Base-by-base conservation (phyloP, 140 eudicot genomes). In the Bidens hawaiensis region DNA sequence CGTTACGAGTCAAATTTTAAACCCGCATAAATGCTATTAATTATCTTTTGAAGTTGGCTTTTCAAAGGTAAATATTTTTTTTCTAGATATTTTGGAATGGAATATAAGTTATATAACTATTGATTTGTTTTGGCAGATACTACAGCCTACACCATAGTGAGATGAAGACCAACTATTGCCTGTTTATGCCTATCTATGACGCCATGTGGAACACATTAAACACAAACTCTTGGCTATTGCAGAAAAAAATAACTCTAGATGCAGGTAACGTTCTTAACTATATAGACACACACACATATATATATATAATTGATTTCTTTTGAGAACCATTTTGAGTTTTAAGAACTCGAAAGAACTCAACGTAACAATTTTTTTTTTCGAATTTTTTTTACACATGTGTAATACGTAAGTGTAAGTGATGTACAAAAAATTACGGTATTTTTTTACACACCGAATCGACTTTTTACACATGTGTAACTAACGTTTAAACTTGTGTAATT, bases 121-220 rank as follows among this genome's bases (percentile, higher is more conserved):
- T 17, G 8, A 34, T 60, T 18, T 15, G 15, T 25, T 52, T 72
- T 18, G 56, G 23, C 90, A 90, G 97, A 40, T 90, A 90, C 68
- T 87, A 86, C 67, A 84, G 88, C 79, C 52, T 86, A 11, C 97
- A 90, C 69, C 95, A 90, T 23, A 54, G 65, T 19, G 94, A 86
- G 17, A 90, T 72, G 85, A 75, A 51, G 27, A 75, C 79, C 62
- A 90, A 90, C 53, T 90, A 67, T 68, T 90, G 94, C 79, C 88
- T 90, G 22, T 90, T 90, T 75, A 86, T 90, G 97, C 97, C 97
- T 15, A 86, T 90, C 30, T 86, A 53, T 60, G 97, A 90, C 78
- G 79, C 75, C 23, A 22, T 90, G 10, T 87, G 97, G 62, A 86
- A 82, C 50, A 90, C 95, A 9, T 64, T 84, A 46, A 76, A 87